Percentiles rank a stretch among this genome's conserved stretches.
Conservation (phyloP, 495 filamentous ascomycete species). For the Podospora conica region DNA sequence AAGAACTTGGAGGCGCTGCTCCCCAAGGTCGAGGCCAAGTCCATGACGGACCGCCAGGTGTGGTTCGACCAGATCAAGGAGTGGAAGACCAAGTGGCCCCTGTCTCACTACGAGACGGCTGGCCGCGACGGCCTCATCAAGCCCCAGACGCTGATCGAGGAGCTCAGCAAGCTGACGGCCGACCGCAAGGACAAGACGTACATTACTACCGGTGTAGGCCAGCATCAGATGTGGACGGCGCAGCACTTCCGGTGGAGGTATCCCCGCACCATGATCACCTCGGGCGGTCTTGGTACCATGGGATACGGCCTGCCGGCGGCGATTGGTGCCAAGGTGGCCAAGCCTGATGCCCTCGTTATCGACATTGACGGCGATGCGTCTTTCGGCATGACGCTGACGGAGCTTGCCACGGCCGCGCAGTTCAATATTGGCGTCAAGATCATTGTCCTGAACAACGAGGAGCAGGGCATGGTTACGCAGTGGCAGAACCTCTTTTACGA, state of each 20-base stretch:
- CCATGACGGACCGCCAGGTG: constrained; percentile 58
- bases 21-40: constrained; percentile 53
- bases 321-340: constrained; percentile 89
- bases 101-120: constrained; percentile 65
- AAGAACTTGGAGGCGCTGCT: constrained; percentile 67
- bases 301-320: constrained; percentile 88
- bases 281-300: constrained; percentile 92
- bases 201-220: constrained; percentile 87
- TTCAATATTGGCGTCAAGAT: constrained; percentile 93
- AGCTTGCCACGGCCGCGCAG: constrained; percentile 81
- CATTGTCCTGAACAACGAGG: constrained; percentile 90
- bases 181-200: constrained; percentile 71
- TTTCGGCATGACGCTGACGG: constrained; percentile 94
- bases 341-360: constrained; percentile 77
- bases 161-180: constrained; percentile 67
- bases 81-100: constrained; percentile 84
- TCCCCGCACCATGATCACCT: constrained; percentile 84
- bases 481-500: constrained; percentile 94
- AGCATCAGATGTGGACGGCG: constrained; percentile 97
- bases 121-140: constrained; percentile 69
- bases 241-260: constrained; percentile 90
- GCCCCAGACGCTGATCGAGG: constrained; percentile 80
- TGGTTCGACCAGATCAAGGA: constrained; percentile 84
- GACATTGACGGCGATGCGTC: constrained; percentile 95
- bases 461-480: constrained; percentile 96